Evolutionary conservation across 2,329 filamentous ascomycete species (phyloP), one percentile per base, ranked within the genome.

Genomic region (Verticillium nubilum): DNA sequence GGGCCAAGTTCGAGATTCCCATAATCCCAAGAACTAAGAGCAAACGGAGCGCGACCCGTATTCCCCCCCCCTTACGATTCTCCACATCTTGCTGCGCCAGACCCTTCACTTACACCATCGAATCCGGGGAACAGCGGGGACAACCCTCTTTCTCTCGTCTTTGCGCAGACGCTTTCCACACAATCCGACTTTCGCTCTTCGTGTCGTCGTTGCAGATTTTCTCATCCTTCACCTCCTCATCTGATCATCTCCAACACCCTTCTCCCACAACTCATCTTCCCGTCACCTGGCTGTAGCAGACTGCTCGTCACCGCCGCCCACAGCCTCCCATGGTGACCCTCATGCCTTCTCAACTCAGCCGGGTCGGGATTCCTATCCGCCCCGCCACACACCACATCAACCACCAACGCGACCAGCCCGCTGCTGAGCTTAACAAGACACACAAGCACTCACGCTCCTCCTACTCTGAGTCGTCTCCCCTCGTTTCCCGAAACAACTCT

Each of bases 361-460:
- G 71, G 63, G 69, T 65, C 56, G 65, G 72, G 53, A 67, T 74
- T 54, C 67, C 71, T 59, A 67, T 72, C 60, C 67, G 73, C 64
- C 71, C 72, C 65, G 70, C 67, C 57, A 70, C 72, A 56, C 62
- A 70, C 66, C 68, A 67, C 57, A 52, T 61, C 53, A 53, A 59
- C 35, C 60, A 61, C 27, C 61, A 65, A 54, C 63, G 60, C 27
- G 63, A 65, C 59, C 59, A 63, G 56, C 55, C 59, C 17, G 54
- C 59, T 28, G 33, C 59, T 54, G 59, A 56, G 54, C 35, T 57
- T 28, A 29, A 70, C 65, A 76, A 73, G 67, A 77, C 80, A 62
- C 83, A 86, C 72, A 86, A 86, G 65, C 83, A 86, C 70, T 85
- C 83, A 50, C 78, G 83, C 62, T 86, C 83, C 26, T 86, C 83